Percentiles rank a stretch among this genome's conserved stretches.
phyloP scores from a whole-genome alignment of 305 asterid species.

The Fraxinus floribunda region DNA sequence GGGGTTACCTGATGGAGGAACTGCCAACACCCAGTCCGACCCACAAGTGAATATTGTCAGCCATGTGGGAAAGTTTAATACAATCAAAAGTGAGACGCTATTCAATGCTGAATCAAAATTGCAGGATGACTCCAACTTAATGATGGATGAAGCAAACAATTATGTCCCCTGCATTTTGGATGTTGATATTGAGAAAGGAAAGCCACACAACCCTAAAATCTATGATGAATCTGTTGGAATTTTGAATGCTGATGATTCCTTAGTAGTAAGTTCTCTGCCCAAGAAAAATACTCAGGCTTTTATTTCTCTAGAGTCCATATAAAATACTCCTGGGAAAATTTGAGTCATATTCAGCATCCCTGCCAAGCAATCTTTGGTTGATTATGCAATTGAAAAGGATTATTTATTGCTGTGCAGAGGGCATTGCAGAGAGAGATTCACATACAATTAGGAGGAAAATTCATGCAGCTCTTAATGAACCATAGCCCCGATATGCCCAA shows the following conservation, averaged over 20 bases:
- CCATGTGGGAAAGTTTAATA: conserved; percentile 35
- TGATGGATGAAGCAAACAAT: conserved; percentile 40
- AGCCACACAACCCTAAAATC: conserved; percentile 38
- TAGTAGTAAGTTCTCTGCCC: conserved; percentile 45
- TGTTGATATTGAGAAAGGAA: conserved; percentile 71
- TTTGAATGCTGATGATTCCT: conserved; percentile 53
- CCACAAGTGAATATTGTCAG: conserved; percentile 23
- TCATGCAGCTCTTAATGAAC: conserved; percentile 77
- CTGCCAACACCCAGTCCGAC: conserved; percentile 35
- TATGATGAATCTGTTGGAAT: conserved; percentile 38
- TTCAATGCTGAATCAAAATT: conserved; percentile 36
- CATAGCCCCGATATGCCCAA: conserved; percentile 71
- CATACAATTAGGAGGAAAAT: conserved; percentile 67
- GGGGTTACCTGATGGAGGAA: conserved; percentile 43
- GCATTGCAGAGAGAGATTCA: conserved; percentile 66
- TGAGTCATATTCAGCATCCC: not conserved
- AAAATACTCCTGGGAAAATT: conserved; percentile 3
- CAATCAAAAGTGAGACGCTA: conserved; percentile 40
- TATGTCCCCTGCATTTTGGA: conserved; percentile 38
- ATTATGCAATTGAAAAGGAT: conserved; percentile 11
- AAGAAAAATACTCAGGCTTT: conserved; percentile 17
- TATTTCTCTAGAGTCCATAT: not conserved
- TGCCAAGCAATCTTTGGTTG: not conserved
- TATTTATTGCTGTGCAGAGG: conserved; percentile 48
- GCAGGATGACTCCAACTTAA: conserved; percentile 33